Evolutionary conservation across 2,329 filamentous ascomycete species (phyloP).

Genomic region (Fusarium mangiferae): DNA sequence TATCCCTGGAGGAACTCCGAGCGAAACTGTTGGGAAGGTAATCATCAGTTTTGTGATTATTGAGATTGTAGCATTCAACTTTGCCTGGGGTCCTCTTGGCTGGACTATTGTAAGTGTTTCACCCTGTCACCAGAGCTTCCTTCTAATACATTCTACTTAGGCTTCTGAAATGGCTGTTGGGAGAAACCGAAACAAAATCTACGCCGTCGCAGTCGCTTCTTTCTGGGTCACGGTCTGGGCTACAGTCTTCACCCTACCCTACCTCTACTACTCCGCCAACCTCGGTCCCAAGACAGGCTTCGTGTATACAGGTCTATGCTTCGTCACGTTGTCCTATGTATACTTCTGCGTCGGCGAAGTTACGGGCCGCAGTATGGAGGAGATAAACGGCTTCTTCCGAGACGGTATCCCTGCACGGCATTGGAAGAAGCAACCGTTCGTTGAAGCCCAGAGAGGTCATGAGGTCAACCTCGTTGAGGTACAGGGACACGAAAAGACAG

Average conservation of each 20-base stretch:
- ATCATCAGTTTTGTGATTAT: slow-evolving; percentile 56
- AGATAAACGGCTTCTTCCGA: slow-evolving; percentile 44
- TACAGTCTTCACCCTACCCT: slow-evolving; percentile 53
- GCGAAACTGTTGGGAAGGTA: slow-evolving; percentile 49
- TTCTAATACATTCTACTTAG: slow-evolving; percentile 10
- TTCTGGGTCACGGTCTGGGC: slow-evolving; percentile 58
- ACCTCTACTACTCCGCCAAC: slow-evolving; percentile 53
- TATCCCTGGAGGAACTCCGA: slow-evolving; percentile 45
- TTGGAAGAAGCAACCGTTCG: slow-evolving; percentile 43
- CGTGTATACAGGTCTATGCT: slow-evolving; percentile 49
- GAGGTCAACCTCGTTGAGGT: slow-evolving; percentile 1
- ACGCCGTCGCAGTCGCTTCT: slow-evolving; percentile 50
- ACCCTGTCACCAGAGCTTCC: accelerated
- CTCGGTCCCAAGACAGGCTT: slow-evolving; percentile 54
- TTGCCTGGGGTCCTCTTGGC: slow-evolving; percentile 52
- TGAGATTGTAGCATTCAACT: slow-evolving; percentile 57
- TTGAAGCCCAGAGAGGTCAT: neutral
- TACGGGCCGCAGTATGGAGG: slow-evolving; percentile 44
- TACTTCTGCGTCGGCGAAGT: slow-evolving; percentile 51
- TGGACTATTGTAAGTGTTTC: slow-evolving; percentile 50
- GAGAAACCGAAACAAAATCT: slow-evolving; percentile 52
- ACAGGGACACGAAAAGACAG: neutral
- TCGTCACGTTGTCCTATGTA: slow-evolving; percentile 50
- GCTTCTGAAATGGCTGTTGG: slow-evolving; percentile 60
- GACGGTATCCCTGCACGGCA: slow-evolving; percentile 42